phyloP scores from a whole-genome alignment of 352 stramenopile genomes.

The Phytopythium kandeliae region DNA sequence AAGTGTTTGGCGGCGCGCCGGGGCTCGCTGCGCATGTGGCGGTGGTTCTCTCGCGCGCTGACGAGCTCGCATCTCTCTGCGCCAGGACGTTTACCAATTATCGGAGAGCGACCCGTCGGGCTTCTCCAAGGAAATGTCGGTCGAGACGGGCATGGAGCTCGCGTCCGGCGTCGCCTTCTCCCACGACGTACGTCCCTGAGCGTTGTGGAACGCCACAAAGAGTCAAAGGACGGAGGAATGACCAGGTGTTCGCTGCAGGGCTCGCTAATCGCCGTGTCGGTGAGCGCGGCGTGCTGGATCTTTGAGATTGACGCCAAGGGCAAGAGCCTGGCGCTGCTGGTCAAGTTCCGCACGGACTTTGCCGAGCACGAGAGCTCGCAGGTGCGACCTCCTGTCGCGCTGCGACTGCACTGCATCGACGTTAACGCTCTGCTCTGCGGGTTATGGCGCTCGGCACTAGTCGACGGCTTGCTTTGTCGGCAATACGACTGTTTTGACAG shows the following conservation, averaged over 20 bases:
- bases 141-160: constrained; percentile 64
- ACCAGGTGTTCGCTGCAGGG: constrained; percentile 28
- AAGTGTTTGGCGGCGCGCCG: too few species aligned
- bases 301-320: constrained; percentile 53
- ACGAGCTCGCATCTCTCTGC: not conserved
- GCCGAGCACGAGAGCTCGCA: constrained; percentile 59
- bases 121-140: constrained; percentile 64
- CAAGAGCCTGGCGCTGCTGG: constrained; percentile 57
- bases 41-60: not conserved
- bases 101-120: constrained; percentile 54
- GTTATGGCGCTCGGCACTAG: constrained; percentile 22
- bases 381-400: constrained; percentile 10
- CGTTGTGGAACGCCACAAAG: too few species aligned
- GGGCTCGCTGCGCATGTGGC: not conserved
- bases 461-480: constrained; percentile 72
- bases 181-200: constrained; percentile 29
- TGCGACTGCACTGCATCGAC: not conserved
- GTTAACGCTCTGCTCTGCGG: not conserved
- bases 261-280: constrained; percentile 64
- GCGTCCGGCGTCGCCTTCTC: constrained; percentile 75
- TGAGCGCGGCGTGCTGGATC: constrained; percentile 73
- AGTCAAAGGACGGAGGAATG: too few species aligned
- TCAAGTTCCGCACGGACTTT: constrained; percentile 85
- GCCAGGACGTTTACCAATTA: constrained; percentile 70
- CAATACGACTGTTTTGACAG: constrained; percentile 71